These are phyloP conservation scores for Clavulina sp. DNA, from an alignment of 768 basidiomycete genomes.

Conservation along the genomic window DNA sequence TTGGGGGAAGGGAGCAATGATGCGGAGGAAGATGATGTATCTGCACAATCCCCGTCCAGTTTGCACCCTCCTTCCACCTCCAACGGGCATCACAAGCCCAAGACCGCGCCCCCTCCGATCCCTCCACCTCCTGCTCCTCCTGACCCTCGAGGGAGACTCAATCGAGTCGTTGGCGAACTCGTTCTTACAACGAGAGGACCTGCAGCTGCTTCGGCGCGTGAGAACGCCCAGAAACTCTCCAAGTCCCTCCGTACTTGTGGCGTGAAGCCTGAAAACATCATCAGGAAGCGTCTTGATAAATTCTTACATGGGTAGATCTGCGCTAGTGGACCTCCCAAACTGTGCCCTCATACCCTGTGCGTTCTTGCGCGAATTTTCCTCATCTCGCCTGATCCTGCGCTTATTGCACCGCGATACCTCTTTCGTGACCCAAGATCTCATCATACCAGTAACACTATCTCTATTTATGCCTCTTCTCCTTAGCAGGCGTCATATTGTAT, in stretches of 20 bases:
- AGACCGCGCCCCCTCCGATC: background rate
- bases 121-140: background rate
- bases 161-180: background rate
- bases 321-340: too few relatives aligned
- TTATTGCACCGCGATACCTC: too few relatives aligned
- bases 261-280: conserved; percentile 4
- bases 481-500: too few relatives aligned
- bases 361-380: too few relatives aligned
- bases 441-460: too few relatives aligned
- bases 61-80: background rate
- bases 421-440: too few relatives aligned
- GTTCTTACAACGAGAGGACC: background rate
- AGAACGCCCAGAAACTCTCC: background rate
- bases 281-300: conserved; percentile 7
- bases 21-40: background rate
- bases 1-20: too few relatives aligned
- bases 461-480: too few relatives aligned
- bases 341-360: too few relatives aligned
- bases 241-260: conserved; percentile 8
- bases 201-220: background rate
- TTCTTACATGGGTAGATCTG: conserved; percentile 2
- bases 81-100: background rate
- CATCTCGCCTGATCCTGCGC: too few relatives aligned
- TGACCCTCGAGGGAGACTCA: background rate
- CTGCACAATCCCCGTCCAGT: background rate